Evolutionary conservation across 1,284 basidiomycete species (phyloP), one percentile per base, ranked within the genome.

Genomic region (Heterobasidion occidentale): DNA sequence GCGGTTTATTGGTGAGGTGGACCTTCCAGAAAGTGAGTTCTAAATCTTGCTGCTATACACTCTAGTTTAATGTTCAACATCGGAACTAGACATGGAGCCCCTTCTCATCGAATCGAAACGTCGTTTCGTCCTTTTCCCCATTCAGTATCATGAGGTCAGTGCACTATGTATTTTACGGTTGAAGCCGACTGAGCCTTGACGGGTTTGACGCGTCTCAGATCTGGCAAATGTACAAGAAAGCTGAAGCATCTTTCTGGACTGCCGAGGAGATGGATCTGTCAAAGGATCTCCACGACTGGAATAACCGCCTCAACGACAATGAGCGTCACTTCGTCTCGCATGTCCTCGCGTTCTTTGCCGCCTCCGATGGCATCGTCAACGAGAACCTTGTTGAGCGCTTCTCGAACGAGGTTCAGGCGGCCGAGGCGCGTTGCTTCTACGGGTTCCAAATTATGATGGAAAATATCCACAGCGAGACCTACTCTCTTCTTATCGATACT

Each of bases 401-500:
- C 76, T 94, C 92, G 36, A 86, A 88, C 58, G 95, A 98, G 71
- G 94, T 98, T 0, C 94, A 98, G 71, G 86, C 80, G 9, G 92
- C 95, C 34, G 95, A 98, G 74, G 96, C 95, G 11, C 91, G 95
- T 44, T 97, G 92, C 71, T 99, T 99, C 77, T 98, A 98, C 70
- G 96, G 96, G 17, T 98, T 98, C 80, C 96, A 98, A 70, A 96
- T 98, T 70, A 98, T 98, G 95, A 98, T 98, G 91, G 96, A 98
- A 72, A 94, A 94, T 71, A 88, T 95, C 53, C 92, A 95, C 72
- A 96, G 94, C 3, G 96, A 98, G 73, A 96, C 95, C 1, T 98
- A 98, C 74, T 98, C 96, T 6, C 88, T 99, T 47, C 87, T 98
- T 65, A 97, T 99, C 71, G 94, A 99, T 75, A 94, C 95, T 9